Conservation (phyloP, 495 filamentous ascomycete genomes). For the Penicillium psychrofluorescens region DNA sequence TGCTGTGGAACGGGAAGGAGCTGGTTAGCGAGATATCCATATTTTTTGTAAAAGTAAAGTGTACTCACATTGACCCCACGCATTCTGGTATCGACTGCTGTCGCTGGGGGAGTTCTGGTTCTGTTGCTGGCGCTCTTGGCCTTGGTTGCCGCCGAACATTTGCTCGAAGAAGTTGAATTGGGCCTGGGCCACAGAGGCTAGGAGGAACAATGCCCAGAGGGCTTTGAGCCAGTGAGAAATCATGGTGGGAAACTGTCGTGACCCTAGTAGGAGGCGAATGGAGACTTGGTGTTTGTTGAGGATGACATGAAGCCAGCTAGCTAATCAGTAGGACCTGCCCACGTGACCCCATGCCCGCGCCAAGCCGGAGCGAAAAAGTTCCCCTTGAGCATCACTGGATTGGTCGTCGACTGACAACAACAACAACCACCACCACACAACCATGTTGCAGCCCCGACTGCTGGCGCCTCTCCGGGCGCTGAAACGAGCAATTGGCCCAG, state of each 20-base stretch:
- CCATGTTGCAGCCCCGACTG: constrained; percentile 37
- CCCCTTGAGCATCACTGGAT: constrained; percentile 14
- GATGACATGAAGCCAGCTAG: constrained; percentile 18
- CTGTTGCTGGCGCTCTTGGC: constrained; percentile 55
- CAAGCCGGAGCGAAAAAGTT: constrained; percentile 29
- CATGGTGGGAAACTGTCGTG: constrained; percentile 14
- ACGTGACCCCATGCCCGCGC: constrained; percentile 25
- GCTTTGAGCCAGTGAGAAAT: constrained; percentile 14
- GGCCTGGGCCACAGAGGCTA: constrained; percentile 43
- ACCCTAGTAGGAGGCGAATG: too few species aligned
- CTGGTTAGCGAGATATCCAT: not conserved
- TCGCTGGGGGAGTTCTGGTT: constrained; percentile 76
- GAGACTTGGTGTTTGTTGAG: too few species aligned
- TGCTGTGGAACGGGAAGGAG: constrained; percentile 38
- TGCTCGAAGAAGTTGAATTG: constrained; percentile 92
- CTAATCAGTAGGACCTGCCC: not conserved
- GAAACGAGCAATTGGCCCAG: constrained; percentile 27
- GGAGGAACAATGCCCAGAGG: constrained; percentile 40
- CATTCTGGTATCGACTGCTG: constrained; percentile 63
- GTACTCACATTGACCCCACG: constrained; percentile 54
- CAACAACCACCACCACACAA: constrained; percentile 11
- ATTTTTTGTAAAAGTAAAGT: too few species aligned
- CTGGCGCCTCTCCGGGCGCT: constrained; percentile 34
- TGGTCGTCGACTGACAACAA: constrained; percentile 10
- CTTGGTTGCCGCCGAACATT: constrained; percentile 56